Evolutionary conservation across 345 rosid genomes (phyloP), one percentile per base, ranked within the genome.

Genomic region (Aegle marmelos): DNA sequence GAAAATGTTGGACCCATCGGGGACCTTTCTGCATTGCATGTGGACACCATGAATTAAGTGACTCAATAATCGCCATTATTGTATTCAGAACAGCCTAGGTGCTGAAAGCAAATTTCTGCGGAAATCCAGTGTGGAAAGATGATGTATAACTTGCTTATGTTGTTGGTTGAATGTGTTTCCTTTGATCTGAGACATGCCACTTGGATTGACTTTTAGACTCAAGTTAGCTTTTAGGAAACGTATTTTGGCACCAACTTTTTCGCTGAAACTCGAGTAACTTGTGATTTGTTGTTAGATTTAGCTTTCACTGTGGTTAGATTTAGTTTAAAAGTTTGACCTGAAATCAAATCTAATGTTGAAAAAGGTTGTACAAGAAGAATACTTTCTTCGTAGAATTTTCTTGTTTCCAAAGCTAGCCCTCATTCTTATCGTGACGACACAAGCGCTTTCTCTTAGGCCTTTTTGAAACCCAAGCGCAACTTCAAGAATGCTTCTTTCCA

Each of bases 361-460:
- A 70, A 72, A 33, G 4, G 76, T 34, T n/a, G 45, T 28, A 53
- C 57, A 37, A 17, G 6, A 45, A 28, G 24, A 9, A 64, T 5
- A 21, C 9, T 45, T 69, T 5, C 8, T 45, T 16, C 33, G 73
- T 77, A 56, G 61, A 24, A 54, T 33, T 68, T 70, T 69, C 70
- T 78, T 78, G 79, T 28, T 39, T 70, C 45, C 65, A 45, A 82
- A 78, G 81, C 56, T 6, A 57, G 45, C 77, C 34, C 69, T 14
- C 16, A 39, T 11, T 0, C 30, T 77, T 68, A 64, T 77, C 45
- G 60, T 28, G 68, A 73, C 65, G 21, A 11, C 13, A 22, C 27
- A 14, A 33, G 74, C 5, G 63, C 70, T 2, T 45, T 36, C 61
- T 33, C 31, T 30, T 1, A 48, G 62, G 62, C 41, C 28, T 30